These are phyloP conservation scores for Boletus rex-veris DNA, from an alignment of 768 basidiomycete species.

Conservation along the genomic window DNA sequence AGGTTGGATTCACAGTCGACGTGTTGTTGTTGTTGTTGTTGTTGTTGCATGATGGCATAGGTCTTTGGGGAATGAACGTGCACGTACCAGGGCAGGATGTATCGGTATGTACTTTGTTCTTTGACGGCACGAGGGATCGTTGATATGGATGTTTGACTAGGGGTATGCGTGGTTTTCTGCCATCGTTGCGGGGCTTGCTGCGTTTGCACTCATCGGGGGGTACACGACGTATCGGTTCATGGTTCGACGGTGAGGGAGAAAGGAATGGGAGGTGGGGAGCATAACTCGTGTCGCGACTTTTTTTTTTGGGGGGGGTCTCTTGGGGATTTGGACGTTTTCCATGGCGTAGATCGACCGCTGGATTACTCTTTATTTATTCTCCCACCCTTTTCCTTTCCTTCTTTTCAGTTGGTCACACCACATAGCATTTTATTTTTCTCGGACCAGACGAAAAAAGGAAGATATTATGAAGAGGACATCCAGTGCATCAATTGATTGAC, in stretches of 20 bases:
- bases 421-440: too few species aligned
- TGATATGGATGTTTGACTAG: neutral
- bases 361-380: too few species aligned
- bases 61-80: conserved; percentile 99
- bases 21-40: too few species aligned
- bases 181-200: conserved; percentile 76
- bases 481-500: neutral
- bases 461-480: neutral
- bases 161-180: conserved; percentile 82
- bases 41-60: conserved; percentile 15
- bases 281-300: too few species aligned
- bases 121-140: neutral
- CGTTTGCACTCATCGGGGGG: conserved; percentile 79
- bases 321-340: too few species aligned
- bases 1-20: too few species aligned
- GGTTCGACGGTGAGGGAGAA: conserved; percentile 41
- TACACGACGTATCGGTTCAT: conserved; percentile 79
- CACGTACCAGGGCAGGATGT: conserved; percentile 86
- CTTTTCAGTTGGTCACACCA: too few species aligned
- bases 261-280: neutral
- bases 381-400: too few species aligned
- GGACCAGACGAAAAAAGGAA: too few species aligned
- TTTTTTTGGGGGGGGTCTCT: too few species aligned
- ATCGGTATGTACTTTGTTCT: conserved; percentile 26
- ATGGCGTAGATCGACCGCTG: too few species aligned